phyloP scores from a whole-genome alignment of 2,329 filamentous ascomycete species.

The Claviceps pusilla region DNA sequence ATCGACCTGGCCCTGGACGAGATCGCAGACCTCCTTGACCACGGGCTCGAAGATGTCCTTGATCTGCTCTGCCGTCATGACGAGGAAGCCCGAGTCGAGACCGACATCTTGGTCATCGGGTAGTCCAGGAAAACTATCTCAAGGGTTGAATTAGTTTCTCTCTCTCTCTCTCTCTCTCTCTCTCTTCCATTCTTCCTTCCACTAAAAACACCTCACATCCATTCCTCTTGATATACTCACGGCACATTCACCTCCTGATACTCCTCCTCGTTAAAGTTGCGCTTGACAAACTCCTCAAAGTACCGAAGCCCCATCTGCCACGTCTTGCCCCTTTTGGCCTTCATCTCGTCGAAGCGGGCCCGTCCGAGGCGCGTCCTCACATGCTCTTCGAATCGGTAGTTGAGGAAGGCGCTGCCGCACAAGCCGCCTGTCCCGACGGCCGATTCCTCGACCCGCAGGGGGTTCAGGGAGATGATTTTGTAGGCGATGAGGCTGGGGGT shows the following conservation, averaged over 20 bases:
- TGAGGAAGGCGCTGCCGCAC: conserved; percentile 65
- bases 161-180: not conserved
- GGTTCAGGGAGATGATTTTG: conserved; percentile 59
- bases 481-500: conserved; percentile 54
- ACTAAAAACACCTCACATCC: too few species aligned
- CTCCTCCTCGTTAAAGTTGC: conserved; percentile 69
- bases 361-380: conserved; percentile 53
- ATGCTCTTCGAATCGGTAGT: conserved; percentile 68
- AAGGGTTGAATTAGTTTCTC: not conserved
- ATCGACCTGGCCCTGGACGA: conserved; percentile 53
- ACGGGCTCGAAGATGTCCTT: conserved; percentile 65
- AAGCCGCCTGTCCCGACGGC: conserved; percentile 65
- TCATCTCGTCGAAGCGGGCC: conserved; percentile 58
- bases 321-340: conserved; percentile 59
- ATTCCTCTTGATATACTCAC: conserved; percentile 23
- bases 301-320: conserved; percentile 69
- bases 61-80: conserved; percentile 54
- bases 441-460: conserved; percentile 60
- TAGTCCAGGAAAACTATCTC: conserved; percentile 51
- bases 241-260: conserved; percentile 64
- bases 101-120: conserved; percentile 62
- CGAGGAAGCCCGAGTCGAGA: conserved; percentile 60
- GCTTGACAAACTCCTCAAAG: conserved; percentile 74
- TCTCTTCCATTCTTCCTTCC: not conserved
- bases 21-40: conserved; percentile 52